Evolutionary conservation across 2,329 filamentous ascomycete species (phyloP).

Genomic region (Leptoxyphium fumago): DNA sequence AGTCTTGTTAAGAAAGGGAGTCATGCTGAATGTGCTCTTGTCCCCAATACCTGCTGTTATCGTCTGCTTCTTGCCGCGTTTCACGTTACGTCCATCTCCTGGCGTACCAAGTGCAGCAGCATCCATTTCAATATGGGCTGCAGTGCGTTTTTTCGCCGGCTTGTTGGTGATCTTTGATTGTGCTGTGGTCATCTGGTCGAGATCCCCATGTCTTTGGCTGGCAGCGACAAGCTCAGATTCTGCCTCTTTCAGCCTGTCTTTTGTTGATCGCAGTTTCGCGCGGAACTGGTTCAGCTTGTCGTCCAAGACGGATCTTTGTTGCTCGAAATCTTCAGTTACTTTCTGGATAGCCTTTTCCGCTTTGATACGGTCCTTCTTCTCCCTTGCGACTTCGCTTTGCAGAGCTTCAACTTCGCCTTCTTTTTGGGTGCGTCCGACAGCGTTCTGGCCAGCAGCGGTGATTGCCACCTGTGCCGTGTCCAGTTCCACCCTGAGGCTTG

Average conservation of each 20-base stretch:
- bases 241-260: slow-evolving; percentile 57
- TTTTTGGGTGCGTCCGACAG: slow-evolving; percentile 26
- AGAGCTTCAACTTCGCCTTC: slow-evolving; percentile 32
- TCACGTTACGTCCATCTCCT: slow-evolving; percentile 30
- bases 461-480: slow-evolving; percentile 19
- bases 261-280: slow-evolving; percentile 52
- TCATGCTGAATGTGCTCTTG: slow-evolving; percentile 87
- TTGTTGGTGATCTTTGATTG: slow-evolving; percentile 10
- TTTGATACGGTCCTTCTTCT: slow-evolving; percentile 37
- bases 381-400: slow-evolving; percentile 34
- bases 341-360: slow-evolving; percentile 40
- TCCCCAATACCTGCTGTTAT: slow-evolving; percentile 54
- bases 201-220: slow-evolving; percentile 20
- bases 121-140: slow-evolving; percentile 31
- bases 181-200: slow-evolving; percentile 16
- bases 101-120: slow-evolving; percentile 34
- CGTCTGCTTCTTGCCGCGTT: slow-evolving; percentile 34
- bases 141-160: slow-evolving; percentile 27
- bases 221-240: slow-evolving; percentile 34
- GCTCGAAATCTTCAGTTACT: slow-evolving; percentile 45
- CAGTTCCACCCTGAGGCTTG: slow-evolving; percentile 17
- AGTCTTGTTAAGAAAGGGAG: slow-evolving; percentile 74
- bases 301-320: slow-evolving; percentile 50
- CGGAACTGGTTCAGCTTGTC: slow-evolving; percentile 56
- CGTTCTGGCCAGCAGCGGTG: slow-evolving; percentile 25